Conservation (phyloP, 2,329 filamentous ascomycete species). For the Cladophialophora bantiana region DNA sequence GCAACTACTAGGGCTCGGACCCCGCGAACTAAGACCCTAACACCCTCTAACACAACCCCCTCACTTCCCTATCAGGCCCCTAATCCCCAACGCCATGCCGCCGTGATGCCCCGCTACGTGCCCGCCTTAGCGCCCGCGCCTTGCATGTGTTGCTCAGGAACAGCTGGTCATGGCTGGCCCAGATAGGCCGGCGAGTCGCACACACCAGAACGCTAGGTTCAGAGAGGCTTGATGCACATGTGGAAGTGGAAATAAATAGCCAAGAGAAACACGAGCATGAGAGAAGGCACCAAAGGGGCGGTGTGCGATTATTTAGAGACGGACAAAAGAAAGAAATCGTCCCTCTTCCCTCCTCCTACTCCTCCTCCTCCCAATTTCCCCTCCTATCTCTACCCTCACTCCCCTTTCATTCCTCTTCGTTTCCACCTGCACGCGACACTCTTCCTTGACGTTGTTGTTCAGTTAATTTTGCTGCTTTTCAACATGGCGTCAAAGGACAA, state of each 20-base stretch:
- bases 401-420: background rate
- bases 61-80: background rate
- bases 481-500: conserved; percentile 36
- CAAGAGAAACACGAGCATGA: background rate
- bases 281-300: conserved; percentile 15
- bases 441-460: background rate
- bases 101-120: background rate
- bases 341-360: conserved; percentile 9
- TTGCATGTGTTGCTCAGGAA: conserved; percentile 28
- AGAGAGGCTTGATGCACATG: background rate
- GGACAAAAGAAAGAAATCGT: conserved; percentile 13
- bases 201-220: conserved; percentile 13
- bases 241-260: conserved; percentile 4
- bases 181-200: conserved; percentile 2
- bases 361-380: conserved; percentile 3
- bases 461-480: conserved; percentile 10
- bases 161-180: conserved; percentile 11
- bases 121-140: conserved; percentile 30
- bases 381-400: conserved; percentile 6
- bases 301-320: conserved; percentile 27
- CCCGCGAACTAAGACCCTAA: conserved; percentile 2
- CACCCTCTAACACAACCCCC: background rate
- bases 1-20: conserved; percentile 6
- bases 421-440: background rate
- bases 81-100: background rate